A percentile compares a stretch with the other conserved stretches of the same genome.
Conservation (phyloP, 2,329 filamentous ascomycete genomes). For the Penicillium sp. region DNA sequence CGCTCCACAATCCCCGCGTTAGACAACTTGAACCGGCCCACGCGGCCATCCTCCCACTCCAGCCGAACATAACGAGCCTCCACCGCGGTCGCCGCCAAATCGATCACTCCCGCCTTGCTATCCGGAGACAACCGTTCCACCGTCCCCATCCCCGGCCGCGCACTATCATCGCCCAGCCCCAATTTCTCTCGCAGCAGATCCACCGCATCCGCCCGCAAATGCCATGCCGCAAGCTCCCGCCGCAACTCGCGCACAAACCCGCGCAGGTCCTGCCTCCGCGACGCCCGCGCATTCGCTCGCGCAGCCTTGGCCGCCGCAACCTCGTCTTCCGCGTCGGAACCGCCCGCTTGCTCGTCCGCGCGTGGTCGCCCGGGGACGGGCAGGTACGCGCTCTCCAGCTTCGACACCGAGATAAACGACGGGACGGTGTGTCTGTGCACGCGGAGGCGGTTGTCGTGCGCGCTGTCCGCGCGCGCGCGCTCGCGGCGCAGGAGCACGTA, state of each 20-base stretch:
- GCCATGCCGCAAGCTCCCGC: slow-evolving; percentile 43
- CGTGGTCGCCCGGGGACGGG: slow-evolving; percentile 11
- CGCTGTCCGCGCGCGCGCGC: slow-evolving; percentile 15
- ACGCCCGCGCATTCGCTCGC: slow-evolving; percentile 1
- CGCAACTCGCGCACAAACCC: slow-evolving; percentile 40
- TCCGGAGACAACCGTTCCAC: slow-evolving; percentile 18
- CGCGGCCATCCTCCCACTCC: slow-evolving; percentile 45
- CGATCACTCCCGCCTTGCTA: slow-evolving; percentile 35
- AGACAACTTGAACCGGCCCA: slow-evolving; percentile 45
- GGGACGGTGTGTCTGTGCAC: slow-evolving; percentile 49
- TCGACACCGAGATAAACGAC: slow-evolving; percentile 41
- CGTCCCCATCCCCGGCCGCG: slow-evolving; percentile 7
- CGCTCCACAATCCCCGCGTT: slow-evolving; percentile 42
- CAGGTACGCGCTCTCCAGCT: slow-evolving; percentile 40
- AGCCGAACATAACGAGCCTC: slow-evolving; percentile 45
- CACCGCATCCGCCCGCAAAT: slow-evolving; percentile 40
- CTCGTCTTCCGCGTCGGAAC: slow-evolving; percentile 13
- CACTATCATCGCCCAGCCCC: slow-evolving; percentile 25
- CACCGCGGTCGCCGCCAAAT: slow-evolving; percentile 35
- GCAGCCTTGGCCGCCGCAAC: slow-evolving; percentile 14
- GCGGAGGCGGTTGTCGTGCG: slow-evolving; percentile 24
- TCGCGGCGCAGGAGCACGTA: slow-evolving; percentile 42
- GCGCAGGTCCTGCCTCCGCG: slow-evolving; percentile 36
- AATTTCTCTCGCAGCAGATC: slow-evolving; percentile 34
- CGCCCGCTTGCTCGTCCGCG: background rate